Evolutionary conservation across 768 basidiomycete species (phyloP).

Genomic region (Krasilnikovozyma curviuscula): DNA sequence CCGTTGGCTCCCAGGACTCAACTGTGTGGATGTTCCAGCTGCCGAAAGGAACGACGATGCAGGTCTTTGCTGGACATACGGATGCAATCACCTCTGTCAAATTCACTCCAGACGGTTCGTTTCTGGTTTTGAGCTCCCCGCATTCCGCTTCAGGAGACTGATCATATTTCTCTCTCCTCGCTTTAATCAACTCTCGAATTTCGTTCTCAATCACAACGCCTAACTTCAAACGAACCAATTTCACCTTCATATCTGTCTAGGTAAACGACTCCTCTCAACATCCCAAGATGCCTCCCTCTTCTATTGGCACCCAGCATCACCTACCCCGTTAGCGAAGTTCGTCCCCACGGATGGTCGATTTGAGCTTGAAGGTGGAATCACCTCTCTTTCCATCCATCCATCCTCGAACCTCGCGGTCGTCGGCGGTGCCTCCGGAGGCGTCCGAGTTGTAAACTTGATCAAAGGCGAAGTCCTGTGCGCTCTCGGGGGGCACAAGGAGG

Average conservation of each 20-base stretch:
- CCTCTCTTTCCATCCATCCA: constrained; percentile 62
- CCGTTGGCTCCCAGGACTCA: constrained; percentile 80
- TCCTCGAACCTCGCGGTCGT: constrained; percentile 78
- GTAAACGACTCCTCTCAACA: constrained; percentile 74
- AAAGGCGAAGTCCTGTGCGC: constrained; percentile 65
- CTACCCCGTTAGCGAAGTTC: constrained; percentile 62
- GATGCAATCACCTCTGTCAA: constrained; percentile 65
- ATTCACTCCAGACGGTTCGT: constrained; percentile 72
- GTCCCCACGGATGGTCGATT: constrained; percentile 51
- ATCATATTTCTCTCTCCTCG: background rate
- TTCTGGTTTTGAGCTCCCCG: background rate
- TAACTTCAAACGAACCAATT: background rate
- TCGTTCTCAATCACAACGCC: background rate
- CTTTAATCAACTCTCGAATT: constrained; percentile 1
- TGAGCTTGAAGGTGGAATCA: constrained; percentile 55
- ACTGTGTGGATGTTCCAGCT: constrained; percentile 97
- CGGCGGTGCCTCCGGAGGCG: constrained; percentile 65
- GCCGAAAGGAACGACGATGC: constrained; percentile 84
- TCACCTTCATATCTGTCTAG: no score
- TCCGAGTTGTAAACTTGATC: constrained; percentile 67
- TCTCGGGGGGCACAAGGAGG: constrained; percentile 65
- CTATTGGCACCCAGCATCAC: constrained; percentile 75
- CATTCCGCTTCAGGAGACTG: background rate
- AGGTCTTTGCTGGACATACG: constrained; percentile 82
- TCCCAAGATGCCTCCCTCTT: constrained; percentile 64